Evolutionary conservation across 176 grass and related monocot species (phyloP), one percentile per base, ranked within the genome.

Genomic region (Eremochloa ophiuroides): DNA sequence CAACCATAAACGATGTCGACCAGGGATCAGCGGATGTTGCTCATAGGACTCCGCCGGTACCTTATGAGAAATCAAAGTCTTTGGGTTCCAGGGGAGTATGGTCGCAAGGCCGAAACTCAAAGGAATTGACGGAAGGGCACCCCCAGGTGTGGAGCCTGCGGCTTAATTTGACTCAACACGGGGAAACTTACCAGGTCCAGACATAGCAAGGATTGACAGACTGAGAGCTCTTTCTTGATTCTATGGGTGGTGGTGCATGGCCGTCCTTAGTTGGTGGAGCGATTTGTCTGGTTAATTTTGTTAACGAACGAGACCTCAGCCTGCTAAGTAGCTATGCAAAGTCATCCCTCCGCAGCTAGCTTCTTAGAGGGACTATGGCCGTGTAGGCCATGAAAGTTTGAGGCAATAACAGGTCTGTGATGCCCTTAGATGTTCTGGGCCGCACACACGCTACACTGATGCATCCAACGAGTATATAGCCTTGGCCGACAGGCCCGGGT

Each of bases 301-400:
- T 42, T 69, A 69, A 69, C 38, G 66, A 69, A 69, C 66, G 76
- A 91, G 89, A 91, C 89, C 81, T 91, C 85, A 87, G 75, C 89
- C 89, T 91, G 82, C 85, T 88, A 91, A 88, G 58, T 83, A 83
- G 80, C 69, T 83, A 83, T 83, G 66, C 22, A 10, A 38, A 69
- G 66, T 23, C 40, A 69, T 69, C 66, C 66, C 66, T 69, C 66
- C 38, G 38, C 38, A 69, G 66, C 38, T 69, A 69, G 90, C 90
- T 89, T 93, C 87, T 93, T 93, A 93, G 87, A 93, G 91, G 91
- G 91, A 93, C 87, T 93, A 84, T 87, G 80, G 80, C 76, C 64
- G 58, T 81, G 86, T 84, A 93, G 84, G 87, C 77, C 87, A 85
- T 39, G 59, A 50, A 93, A 93, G 91, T 90, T 93, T 90, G 81